Percentiles rank a stretch among this genome's conserved stretches.
Evolutionary conservation across 768 basidiomycete genomes (phyloP).

Genomic region (Suillus hirtellus): DNA sequence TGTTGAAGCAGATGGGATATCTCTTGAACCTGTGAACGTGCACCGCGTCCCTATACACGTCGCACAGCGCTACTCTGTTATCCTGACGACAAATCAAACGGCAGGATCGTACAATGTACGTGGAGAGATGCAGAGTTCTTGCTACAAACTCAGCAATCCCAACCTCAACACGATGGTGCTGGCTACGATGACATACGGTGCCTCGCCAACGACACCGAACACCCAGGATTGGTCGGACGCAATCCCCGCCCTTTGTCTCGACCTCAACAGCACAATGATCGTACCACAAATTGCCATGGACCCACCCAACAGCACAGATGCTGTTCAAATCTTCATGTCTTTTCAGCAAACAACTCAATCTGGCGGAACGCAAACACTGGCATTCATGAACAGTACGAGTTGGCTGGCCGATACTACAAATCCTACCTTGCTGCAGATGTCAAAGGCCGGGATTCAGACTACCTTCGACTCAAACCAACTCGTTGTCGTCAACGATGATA

Average conservation of each 20-base stretch:
- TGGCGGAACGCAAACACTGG: conserved; percentile 27
- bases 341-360: conserved; percentile 28
- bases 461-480: conserved; percentile 27
- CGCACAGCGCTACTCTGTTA: conserved; percentile 53
- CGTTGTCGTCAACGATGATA: conserved; percentile 27
- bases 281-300: conserved; percentile 26
- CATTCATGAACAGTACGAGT: conserved; percentile 29
- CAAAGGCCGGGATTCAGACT: conserved; percentile 26
- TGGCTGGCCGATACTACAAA: conserved; percentile 27
- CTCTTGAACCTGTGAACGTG: conserved; percentile 39
- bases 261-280: conserved; percentile 32
- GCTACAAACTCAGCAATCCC: conserved; percentile 33
- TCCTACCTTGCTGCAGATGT: conserved; percentile 31
- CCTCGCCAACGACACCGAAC: conserved; percentile 24
- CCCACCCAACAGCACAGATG: conserved; percentile 30
- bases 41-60: conserved; percentile 42
- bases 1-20: conserved; percentile 50
- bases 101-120: conserved; percentile 38
- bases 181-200: conserved; percentile 29
- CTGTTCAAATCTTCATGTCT: conserved; percentile 22
- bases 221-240: conserved; percentile 30
- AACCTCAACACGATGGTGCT: conserved; percentile 32
- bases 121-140: conserved; percentile 35
- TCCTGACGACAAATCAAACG: conserved; percentile 43
- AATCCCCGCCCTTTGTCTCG: conserved; percentile 24